Conservation (phyloP, 2,329 filamentous ascomycete genomes). For the Calonectria pseudoturangicola region DNA sequence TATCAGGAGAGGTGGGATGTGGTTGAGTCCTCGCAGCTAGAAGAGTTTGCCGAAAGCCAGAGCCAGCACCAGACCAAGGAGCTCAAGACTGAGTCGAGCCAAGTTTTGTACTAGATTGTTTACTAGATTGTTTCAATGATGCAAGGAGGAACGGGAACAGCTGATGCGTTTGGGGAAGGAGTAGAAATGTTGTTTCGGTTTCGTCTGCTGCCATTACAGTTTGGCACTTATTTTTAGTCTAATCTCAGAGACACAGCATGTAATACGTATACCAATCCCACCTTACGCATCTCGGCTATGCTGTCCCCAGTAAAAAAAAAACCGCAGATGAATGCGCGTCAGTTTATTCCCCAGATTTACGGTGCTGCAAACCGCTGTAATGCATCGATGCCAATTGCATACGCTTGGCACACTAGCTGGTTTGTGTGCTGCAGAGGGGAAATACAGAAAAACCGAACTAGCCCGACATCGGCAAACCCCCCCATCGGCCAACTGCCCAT, state of each 20-base stretch:
- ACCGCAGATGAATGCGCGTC: not conserved
- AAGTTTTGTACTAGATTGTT: slow-evolving; percentile 9
- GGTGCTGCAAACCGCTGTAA: not conserved
- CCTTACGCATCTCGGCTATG: not conserved
- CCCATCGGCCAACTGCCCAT: slow-evolving; percentile 41
- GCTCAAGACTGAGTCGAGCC: slow-evolving; percentile 29
- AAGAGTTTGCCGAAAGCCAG: slow-evolving; percentile 29
- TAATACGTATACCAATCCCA: not conserved
- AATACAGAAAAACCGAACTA: not conserved
- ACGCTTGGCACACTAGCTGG: not conserved
- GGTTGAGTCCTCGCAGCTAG: slow-evolving; percentile 41
- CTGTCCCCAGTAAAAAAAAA: not conserved
- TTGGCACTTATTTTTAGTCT: slow-evolving; percentile 3
- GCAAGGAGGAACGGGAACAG: not conserved
- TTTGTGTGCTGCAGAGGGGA: not conserved
- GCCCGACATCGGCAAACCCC: slow-evolving; percentile 44
- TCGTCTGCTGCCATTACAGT: not conserved
- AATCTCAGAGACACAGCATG: not conserved
- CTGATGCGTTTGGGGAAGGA: not conserved
- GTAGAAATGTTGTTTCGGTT: not conserved
- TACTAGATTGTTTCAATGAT: not conserved
- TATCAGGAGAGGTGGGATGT: slow-evolving; percentile 59
- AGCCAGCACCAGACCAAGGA: slow-evolving; percentile 33
- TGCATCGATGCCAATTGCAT: not conserved
- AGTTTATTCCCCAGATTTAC: not conserved